Base-by-base conservation (phyloP, 2,329 filamentous ascomycete genomes). In the Pseudogymnoascus sp. region DNA sequence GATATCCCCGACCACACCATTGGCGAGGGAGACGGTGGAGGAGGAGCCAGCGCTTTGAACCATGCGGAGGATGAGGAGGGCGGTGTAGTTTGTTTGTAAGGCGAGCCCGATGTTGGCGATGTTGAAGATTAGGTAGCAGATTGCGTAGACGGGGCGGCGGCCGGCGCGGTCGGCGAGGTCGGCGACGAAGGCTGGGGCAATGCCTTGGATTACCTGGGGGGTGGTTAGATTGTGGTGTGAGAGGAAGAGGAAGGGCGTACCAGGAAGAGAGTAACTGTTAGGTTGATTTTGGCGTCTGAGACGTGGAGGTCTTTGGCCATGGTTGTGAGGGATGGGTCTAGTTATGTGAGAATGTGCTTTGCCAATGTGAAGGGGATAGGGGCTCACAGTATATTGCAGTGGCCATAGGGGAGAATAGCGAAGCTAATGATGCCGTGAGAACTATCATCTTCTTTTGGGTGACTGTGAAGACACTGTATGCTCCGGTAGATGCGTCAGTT, bases 1-100 rank as follows among this genome's bases (percentile, higher is more conserved):
- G 5, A 88, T 76, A 69, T 90, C 88, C 0, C 84, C 83, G 1
- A 89, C 80, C 0, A 89, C 81, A 0, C 82, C 87, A 28, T 77
- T 77, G 0, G 77, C 77, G 2, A 90, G 75, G 0, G 86, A 81
- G 0, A 88, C 76, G 0, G 84, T 87, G 0, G 81, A 81, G 63
- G 80, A 83, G 41, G 80, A 84, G 0, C 86, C 84, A 0, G 81
- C 78, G 4, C 80, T 82, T 67, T 87, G 84, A 2, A 86, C 69
- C 68, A 80, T 80, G 2, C 83, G 76, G 1, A 87, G 72, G 1
- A 82, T 75, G 4, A 88, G 67, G 2, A 88, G 72, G 0, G 81
- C 75, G 0, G 74, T 72, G 64, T 82, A 84, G 65, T 69, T 79
- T 4, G 75, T 78, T 41, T 80, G 76, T 3, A 83, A 67, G 0